phyloP scores from a whole-genome alignment of 1,284 basidiomycete species.

The Stygiomarasmius scandens region DNA sequence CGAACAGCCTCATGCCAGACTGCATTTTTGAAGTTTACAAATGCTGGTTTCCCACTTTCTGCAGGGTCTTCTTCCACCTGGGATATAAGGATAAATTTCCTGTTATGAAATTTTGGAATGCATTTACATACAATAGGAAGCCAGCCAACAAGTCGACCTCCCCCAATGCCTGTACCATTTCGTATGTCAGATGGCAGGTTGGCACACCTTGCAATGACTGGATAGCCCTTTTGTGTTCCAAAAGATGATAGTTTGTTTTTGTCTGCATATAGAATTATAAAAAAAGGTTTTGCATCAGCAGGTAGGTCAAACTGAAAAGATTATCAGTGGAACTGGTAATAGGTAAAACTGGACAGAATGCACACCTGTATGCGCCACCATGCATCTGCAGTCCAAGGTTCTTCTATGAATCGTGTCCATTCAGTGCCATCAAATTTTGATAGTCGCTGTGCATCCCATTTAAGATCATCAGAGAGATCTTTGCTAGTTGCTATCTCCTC shows the following conservation, averaged over 20 bases:
- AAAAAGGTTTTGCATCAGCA: constrained; percentile 22
- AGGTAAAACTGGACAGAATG: background rate
- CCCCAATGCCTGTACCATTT: constrained; percentile 40
- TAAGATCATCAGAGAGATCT: background rate
- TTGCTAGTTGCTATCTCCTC: background rate
- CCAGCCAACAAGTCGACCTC: constrained; percentile 44
- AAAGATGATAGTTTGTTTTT: constrained; percentile 48
- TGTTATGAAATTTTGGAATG: no score
- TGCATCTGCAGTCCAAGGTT: constrained; percentile 5
- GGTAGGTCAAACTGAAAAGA: background rate
- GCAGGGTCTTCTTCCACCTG: constrained; percentile 30
- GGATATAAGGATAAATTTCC: background rate
- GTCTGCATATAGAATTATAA: constrained; percentile 43
- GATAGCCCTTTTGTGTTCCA: constrained; percentile 44
- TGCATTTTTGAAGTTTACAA: constrained; percentile 33
- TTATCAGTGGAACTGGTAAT: background rate
- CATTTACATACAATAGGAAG: constrained; percentile 46
- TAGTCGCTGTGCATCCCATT: constrained; percentile 4
- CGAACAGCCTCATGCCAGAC: constrained; percentile 37
- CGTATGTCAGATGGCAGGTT: constrained; percentile 40
- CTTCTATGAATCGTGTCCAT: background rate
- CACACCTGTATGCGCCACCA: constrained; percentile 9
- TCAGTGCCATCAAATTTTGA: background rate
- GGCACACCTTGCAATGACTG: constrained; percentile 38
- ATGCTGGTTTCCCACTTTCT: constrained; percentile 30